Conservation (phyloP, 202 grass and related monocot species). For the Brachypodium distachyon region DNA sequence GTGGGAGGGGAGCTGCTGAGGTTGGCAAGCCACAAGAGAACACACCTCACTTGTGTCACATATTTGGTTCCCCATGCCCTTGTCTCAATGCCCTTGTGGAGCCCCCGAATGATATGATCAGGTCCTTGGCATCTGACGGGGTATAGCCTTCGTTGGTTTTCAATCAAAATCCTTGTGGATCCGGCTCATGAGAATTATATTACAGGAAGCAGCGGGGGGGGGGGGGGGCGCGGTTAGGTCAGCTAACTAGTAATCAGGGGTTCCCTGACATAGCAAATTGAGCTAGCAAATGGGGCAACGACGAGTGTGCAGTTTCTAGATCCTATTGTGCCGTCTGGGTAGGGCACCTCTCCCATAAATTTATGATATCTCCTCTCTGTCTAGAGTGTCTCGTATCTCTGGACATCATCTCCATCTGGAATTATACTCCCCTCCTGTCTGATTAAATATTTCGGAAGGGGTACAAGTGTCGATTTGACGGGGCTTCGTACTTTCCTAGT, state of each 20-base stretch:
- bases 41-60: background rate
- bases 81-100: background rate
- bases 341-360: background rate
- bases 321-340: background rate
- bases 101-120: background rate
- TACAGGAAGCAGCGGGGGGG: background rate
- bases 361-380: constrained; percentile 16
- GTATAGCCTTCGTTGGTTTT: background rate
- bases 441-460: constrained; percentile 1
- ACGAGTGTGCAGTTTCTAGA: constrained; percentile 13
- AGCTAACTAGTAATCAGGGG: constrained; percentile 22
- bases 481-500: background rate
- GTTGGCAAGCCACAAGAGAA: background rate
- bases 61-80: background rate
- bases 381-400: constrained; percentile 27
- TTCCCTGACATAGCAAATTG: background rate
- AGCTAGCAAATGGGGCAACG: constrained; percentile 20
- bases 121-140: background rate
- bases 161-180: constrained; percentile 3
- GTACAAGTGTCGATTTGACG: background rate
- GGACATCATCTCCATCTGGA: background rate
- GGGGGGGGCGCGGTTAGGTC: constrained; percentile 10
- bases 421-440: background rate
- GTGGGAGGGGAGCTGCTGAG: background rate
- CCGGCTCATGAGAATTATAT: background rate